Conservation (phyloP, 441 rosid species). For the Gossypium lobatum region DNA sequence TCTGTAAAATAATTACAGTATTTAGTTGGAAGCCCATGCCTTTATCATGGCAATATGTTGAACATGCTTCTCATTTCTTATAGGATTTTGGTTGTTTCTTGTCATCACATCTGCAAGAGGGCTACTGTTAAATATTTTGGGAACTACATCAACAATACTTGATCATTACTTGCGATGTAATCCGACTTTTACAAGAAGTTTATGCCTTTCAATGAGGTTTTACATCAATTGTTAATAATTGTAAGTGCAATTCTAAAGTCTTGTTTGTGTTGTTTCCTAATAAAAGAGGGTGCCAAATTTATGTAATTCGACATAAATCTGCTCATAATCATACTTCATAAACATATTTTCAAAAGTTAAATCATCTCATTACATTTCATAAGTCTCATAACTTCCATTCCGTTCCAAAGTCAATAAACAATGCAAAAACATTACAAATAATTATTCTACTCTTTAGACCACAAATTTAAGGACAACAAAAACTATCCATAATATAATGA, state of each 20-base stretch:
- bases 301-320: no score
- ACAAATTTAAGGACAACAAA: no score
- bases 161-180: slow-evolving; percentile 69
- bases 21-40: background rate
- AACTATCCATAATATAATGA: no score
- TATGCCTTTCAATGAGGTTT: slow-evolving; percentile 56
- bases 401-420: no score
- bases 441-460: no score
- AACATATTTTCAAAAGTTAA: no score
- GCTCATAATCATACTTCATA: no score
- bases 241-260: slow-evolving; percentile 33
- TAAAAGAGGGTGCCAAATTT: no score
- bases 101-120: slow-evolving; percentile 24
- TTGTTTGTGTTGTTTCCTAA: background rate
- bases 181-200: no score
- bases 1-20: background rate
- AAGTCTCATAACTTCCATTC: no score
- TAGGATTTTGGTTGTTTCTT: background rate
- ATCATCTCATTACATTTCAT: no score
- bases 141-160: slow-evolving; percentile 74
- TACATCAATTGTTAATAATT: slow-evolving; percentile 75
- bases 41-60: background rate
- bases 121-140: slow-evolving; percentile 70
- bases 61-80: slow-evolving; percentile 5
- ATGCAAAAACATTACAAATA: no score